These are phyloP conservation scores for Hibiscus tridactylites DNA, from an alignment of 345 rosid genomes.

Conservation along the genomic window DNA sequence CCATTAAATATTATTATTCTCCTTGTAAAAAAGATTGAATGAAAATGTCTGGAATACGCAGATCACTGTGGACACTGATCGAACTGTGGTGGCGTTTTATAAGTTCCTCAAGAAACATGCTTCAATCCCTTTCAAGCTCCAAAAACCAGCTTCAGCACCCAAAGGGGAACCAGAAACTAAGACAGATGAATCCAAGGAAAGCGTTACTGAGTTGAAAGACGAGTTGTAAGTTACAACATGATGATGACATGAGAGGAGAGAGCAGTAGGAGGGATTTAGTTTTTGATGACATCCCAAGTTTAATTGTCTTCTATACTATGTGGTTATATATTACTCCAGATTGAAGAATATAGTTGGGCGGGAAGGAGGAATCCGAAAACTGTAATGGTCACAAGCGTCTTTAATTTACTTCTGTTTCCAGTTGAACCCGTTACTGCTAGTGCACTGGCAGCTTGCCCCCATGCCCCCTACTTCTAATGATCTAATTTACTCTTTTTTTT, in stretches of 20 bases:
- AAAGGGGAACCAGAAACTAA: slow-evolving; percentile 24
- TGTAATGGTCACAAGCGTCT: no score
- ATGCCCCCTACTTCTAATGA: no score
- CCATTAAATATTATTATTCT: neutral
- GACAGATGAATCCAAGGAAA: slow-evolving; percentile 26
- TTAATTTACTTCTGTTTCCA: no score
- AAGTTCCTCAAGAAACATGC: slow-evolving; percentile 89
- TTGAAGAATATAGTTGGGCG: no score
- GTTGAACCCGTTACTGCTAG: no score
- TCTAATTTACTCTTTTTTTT: no score
- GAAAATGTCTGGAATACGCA: slow-evolving; percentile 17
- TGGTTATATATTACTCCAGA: neutral
- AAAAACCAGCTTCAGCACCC: slow-evolving; percentile 58
- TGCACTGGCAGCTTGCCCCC: no score
- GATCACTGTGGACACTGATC: slow-evolving; percentile 80
- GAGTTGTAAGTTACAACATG: slow-evolving; percentile 47
- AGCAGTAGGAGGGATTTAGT: neutral
- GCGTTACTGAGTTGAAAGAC: slow-evolving; percentile 42
- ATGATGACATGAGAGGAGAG: neutral
- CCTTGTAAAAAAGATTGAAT: neutral
- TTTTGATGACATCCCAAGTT: slow-evolving; percentile 6
- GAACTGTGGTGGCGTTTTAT: slow-evolving; percentile 89
- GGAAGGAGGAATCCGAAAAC: neutral
- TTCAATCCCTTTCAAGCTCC: slow-evolving; percentile 86
- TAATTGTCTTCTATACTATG: neutral